Conservation (phyloP, 75 land plant species). For the Sequoiadendron giganteum region DNA sequence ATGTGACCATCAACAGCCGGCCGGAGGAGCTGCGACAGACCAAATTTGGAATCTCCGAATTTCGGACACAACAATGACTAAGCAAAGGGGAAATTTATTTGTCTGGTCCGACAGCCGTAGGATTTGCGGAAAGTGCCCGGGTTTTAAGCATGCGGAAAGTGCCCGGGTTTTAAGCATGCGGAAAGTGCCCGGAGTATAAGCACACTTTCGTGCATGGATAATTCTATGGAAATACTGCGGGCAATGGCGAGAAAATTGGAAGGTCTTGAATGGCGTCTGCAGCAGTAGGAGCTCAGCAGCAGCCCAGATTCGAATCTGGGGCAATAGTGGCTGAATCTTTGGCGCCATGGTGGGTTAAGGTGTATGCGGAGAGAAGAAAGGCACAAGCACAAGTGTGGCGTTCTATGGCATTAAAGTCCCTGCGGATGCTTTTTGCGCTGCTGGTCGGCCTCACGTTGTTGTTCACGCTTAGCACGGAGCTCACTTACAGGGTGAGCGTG, state of each 20-base stretch:
- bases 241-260: not conserved
- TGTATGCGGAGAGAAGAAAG: not conserved
- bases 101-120: not conserved
- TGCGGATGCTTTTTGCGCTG: not conserved
- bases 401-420: not conserved
- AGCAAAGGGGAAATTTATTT: not conserved
- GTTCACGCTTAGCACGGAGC: slow-evolving; percentile 1
- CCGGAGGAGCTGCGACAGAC: not conserved
- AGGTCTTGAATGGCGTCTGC: not conserved
- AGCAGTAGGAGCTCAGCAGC: not conserved
- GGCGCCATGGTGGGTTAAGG: not conserved
- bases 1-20: not conserved
- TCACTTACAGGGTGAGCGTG: slow-evolving; percentile 5
- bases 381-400: not conserved
- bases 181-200: not conserved
- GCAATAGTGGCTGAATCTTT: not conserved
- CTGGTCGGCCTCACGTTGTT: not conserved
- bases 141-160: not conserved
- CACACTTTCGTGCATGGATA: not conserved
- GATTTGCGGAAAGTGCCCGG: not conserved
- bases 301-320: not conserved
- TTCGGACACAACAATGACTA: not conserved
- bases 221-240: not conserved
- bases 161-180: not conserved
- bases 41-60: not conserved